Percentiles rank a stretch among this genome's conserved stretches.
These are phyloP conservation scores for Theobroma grandiflorum DNA, from an alignment of 441 rosid species.

Conservation along the genomic window DNA sequence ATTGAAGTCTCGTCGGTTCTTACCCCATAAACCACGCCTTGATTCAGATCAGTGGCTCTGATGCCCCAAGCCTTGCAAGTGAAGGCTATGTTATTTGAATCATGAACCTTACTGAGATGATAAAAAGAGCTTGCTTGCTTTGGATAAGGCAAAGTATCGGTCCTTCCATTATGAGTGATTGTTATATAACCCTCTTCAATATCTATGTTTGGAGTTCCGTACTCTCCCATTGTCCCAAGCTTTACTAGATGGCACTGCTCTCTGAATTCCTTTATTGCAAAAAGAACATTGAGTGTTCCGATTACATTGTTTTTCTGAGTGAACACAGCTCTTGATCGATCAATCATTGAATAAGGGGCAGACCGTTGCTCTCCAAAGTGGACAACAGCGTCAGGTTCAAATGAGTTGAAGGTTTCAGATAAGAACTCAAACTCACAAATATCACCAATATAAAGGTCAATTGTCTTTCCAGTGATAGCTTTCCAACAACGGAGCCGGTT, in stretches of 20 bases:
- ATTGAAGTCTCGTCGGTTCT: slow-evolving; percentile 89
- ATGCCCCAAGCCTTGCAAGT: slow-evolving; percentile 99
- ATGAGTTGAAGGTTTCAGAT: slow-evolving; percentile 76
- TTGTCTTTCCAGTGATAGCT: slow-evolving; percentile 76
- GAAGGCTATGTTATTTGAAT: slow-evolving; percentile 93
- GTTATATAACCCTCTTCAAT: slow-evolving; percentile 97
- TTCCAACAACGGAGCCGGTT: slow-evolving; percentile 86
- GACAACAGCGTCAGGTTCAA: slow-evolving; percentile 88
- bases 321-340: slow-evolving; percentile 84
- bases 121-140: slow-evolving; percentile 98
- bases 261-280: slow-evolving; percentile 90
- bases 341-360: slow-evolving; percentile 97
- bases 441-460: slow-evolving; percentile 83
- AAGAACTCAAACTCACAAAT: slow-evolving; percentile 93
- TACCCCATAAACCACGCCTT: slow-evolving; percentile 95
- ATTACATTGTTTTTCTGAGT: slow-evolving; percentile 94
- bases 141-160: slow-evolving; percentile 92
- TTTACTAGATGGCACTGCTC: slow-evolving; percentile 93
- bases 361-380: slow-evolving; percentile 97
- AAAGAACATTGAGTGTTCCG: slow-evolving; percentile 92
- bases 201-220: slow-evolving; percentile 96
- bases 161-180: slow-evolving; percentile 88
- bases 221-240: slow-evolving; percentile 98
- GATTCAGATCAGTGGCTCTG: slow-evolving; percentile 94
- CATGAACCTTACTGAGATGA: slow-evolving; percentile 95